A percentile compares a stretch with the other conserved stretches of the same genome.
These are phyloP conservation scores for Daldinia sp. DNA, from an alignment of 2,329 filamentous ascomycete species.

Conservation along the genomic window DNA sequence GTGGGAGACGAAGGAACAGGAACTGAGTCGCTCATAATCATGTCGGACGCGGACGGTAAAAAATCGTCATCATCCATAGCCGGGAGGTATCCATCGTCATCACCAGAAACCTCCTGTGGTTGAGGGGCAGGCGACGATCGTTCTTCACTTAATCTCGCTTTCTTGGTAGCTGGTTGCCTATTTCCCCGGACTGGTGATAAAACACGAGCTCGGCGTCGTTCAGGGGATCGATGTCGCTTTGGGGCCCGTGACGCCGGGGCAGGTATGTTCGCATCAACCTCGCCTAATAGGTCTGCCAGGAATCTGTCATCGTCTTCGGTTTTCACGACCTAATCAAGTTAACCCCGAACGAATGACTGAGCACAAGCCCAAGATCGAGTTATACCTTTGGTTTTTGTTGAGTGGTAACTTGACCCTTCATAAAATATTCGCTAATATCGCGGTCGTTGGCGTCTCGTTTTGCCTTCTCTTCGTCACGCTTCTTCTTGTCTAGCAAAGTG, in stretches of 20 bases:
- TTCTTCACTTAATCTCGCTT: slow-evolving; percentile 61
- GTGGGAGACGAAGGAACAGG: slow-evolving; percentile 81
- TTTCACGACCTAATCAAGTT: slow-evolving; percentile 66
- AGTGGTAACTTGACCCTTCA: slow-evolving; percentile 70
- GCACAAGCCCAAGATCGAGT: slow-evolving; percentile 33
- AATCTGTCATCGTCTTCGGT: slow-evolving; percentile 92
- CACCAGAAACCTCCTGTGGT: slow-evolving; percentile 60
- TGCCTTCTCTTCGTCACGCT: slow-evolving; percentile 85
- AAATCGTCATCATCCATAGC: slow-evolving; percentile 71
- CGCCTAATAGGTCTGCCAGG: slow-evolving; percentile 81
- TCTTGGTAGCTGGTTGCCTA: slow-evolving; percentile 65
- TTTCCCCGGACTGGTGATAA: slow-evolving; percentile 74
- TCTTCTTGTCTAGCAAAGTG: slow-evolving; percentile 73
- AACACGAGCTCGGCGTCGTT: slow-evolving; percentile 80
- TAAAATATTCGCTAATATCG: slow-evolving; percentile 95
- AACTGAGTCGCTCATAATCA: slow-evolving; percentile 85
- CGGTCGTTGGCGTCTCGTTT: slow-evolving; percentile 87
- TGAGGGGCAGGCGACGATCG: slow-evolving; percentile 57
- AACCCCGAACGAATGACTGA: slow-evolving; percentile 18
- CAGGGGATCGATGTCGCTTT: slow-evolving; percentile 74
- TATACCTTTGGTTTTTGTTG: slow-evolving; percentile 82
- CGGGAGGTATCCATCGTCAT: slow-evolving; percentile 65
- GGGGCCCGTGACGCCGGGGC: slow-evolving; percentile 62
- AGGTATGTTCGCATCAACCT: slow-evolving; percentile 81
- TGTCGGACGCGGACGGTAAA: slow-evolving; percentile 50